These are phyloP conservation scores for Mycena sanguinolenta DNA, from an alignment of 768 basidiomycete genomes.

Conservation along the genomic window DNA sequence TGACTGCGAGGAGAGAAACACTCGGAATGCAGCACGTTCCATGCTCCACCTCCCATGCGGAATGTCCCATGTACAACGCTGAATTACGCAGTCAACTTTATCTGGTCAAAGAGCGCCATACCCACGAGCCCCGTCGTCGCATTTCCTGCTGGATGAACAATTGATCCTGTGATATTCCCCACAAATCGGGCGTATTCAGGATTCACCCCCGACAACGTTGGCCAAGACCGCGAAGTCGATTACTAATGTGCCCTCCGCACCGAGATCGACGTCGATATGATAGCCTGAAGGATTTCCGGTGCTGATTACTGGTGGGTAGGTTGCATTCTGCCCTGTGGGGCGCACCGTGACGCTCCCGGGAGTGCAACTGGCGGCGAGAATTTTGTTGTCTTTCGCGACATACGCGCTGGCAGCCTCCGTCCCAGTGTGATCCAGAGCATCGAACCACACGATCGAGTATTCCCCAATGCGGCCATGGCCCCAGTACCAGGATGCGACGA, in stretches of 20 bases:
- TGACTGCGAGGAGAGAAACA: no score
- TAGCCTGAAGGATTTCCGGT: conserved; percentile 20
- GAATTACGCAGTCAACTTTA: conserved; percentile 18
- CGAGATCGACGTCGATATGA: conserved; percentile 8
- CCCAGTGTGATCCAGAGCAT: conserved; percentile 24
- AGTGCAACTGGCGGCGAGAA: conserved; percentile 25
- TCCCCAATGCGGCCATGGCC: no score
- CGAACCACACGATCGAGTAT: conserved; percentile 41
- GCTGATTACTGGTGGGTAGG: conserved; percentile 17
- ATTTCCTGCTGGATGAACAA: background rate
- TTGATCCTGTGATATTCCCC: conserved; percentile 4
- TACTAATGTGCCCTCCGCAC: background rate
- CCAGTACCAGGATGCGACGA: no score
- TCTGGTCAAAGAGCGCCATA: conserved; percentile 29
- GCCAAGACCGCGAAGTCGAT: conserved; percentile 5
- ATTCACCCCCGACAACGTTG: background rate
- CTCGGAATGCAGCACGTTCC: no score
- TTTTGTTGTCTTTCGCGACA: conserved; percentile 24
- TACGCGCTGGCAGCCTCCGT: conserved; percentile 30
- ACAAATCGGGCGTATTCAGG: conserved; percentile 11
- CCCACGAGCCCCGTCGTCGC: conserved; percentile 10
- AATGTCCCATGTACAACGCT: no score
- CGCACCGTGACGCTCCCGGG: no score
- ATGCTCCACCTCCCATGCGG: no score
- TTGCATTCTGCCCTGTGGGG: background rate